Percentiles rank a stretch among this genome's conserved stretches.
Conservation (phyloP, 78 protist species). For the Guillardia theta region DNA sequence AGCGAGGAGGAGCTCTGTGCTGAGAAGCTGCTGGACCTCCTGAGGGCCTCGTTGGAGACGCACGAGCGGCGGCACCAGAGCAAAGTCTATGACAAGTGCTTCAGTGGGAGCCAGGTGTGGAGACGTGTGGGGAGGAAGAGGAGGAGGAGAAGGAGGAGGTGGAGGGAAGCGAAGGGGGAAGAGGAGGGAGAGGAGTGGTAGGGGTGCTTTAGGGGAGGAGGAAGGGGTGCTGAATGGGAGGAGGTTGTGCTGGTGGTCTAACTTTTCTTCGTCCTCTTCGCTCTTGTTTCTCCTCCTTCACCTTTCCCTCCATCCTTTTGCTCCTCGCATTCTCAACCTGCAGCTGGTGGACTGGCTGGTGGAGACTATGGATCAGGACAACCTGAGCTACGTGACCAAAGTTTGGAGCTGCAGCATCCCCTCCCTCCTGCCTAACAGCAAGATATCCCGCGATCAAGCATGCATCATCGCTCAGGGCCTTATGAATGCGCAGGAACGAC, state of each 20-base stretch:
- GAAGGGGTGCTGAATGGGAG: no score
- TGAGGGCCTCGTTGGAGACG: neutral
- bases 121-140: no score
- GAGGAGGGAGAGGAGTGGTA: no score
- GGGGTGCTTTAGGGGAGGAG: no score
- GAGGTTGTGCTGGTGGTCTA: no score
- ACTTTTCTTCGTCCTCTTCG: no score
- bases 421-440: neutral
- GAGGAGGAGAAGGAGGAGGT: no score
- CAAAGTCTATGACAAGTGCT: slow-evolving; percentile 2
- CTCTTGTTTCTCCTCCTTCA: no score
- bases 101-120: neutral
- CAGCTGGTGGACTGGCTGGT: neutral
- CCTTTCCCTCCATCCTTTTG: no score
- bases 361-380: neutral
- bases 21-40: neutral
- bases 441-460: neutral
- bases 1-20: slow-evolving; percentile 6
- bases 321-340: no score
- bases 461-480: slow-evolving; percentile 26
- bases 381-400: neutral
- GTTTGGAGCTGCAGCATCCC: slow-evolving; percentile 6
- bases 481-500: neutral
- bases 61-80: slow-evolving; percentile 17
- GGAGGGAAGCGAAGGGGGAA: no score